Evolutionary conservation across 176 grass and related monocot species (phyloP), one percentile per base, ranked within the genome.

Genomic region (Oryza rufipogon): DNA sequence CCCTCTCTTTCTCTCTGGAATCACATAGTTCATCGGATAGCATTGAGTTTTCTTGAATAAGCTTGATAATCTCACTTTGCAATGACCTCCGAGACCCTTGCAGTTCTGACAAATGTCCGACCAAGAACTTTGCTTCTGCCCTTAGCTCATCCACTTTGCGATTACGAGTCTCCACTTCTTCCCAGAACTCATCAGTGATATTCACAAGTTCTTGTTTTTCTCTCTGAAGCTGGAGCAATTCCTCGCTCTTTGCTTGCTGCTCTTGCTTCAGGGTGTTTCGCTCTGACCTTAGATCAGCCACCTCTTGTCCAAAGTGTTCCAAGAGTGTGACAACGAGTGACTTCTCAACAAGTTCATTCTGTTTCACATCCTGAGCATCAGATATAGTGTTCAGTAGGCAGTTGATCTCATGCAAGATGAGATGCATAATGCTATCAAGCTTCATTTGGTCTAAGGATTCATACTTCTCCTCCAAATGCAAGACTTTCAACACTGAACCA

Each of bases 311-410:
- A 58, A 95, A 98, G 84, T 98, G 96, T 74, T 95, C 91, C 16
- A 98, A 77, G 81, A 98, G 96, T 45, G 86, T 95, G 47, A 95
- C 83, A 52, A 97, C 88, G 64, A 95, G 75, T 20, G 96, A 94
- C 75, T 94, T 98, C 86, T 98, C 96, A 34, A 96, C 87, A 86
- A 96, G 83, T 68, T 90, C 89, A 73, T 80, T 90, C 73, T 96
- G 93, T 61, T 76, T 95, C 65, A 85, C 83, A 83, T 99, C 96
- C 48, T 96, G 84, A n/a, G 91, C 89, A 78, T 94, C 89, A 14
- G 86, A 87, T 87, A 94, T 83, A 28, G 64, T 83, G 63, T 78
- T 94, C 36, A 89, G 79, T 38, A 96, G 68, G 89, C 80, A 81
- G 42, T 76, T 86, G 74, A 96, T 88, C 85, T 96, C 93, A 87